Evolutionary conservation across 805 yeast genomes (phyloP), one percentile per base, ranked within the genome.

Genomic region (Lipomyces yamadae): DNA sequence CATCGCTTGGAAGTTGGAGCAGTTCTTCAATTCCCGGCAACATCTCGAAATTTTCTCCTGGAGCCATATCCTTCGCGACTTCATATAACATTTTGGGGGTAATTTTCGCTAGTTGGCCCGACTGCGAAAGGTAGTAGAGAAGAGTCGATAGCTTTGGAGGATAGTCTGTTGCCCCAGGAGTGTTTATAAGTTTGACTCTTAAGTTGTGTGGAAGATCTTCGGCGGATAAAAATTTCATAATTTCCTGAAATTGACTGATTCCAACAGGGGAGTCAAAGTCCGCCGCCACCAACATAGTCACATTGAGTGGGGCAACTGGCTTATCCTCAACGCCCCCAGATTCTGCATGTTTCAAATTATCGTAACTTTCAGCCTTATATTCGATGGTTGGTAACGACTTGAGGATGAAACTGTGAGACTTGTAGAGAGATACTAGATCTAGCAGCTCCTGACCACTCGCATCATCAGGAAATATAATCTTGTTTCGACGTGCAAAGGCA

Each of bases 401-500:
- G 45, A 69, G 18, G 3, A 30, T 42, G 50, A n/a, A 32, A 4
- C 54, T 42, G 37, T 39, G 48, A 6, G 42, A 11, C 37, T 39
- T 58, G 52, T 42, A 63, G 18, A 68, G 30, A n/a, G 61, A 15
- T 2, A 57, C 62, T 18, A 75, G 65, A 13, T 75, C 64, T 11
- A 79, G 72, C 62, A 81, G 81, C 13, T 76, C 68, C 1, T 78
- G 64, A 15, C 73, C 73, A 1, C 75, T 62, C 33, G 75, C 73
- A 58, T 78, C 80, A 34, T 84, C 84, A 0, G 94, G 89, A 2
- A 83, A 76, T n/a, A 86, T 74, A 18, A 80, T 70, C 0, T 81
- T 76, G 70, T 88, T 83, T 67, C 96, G 81, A 24, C 77, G 72
- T 0, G 71, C 57, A 29, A 78, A 72, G 1, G 88, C 81, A 45